These are phyloP conservation scores for Heracleum sosnowskyi DNA, from an alignment of 129 eudicot genomes.

Conservation along the genomic window DNA sequence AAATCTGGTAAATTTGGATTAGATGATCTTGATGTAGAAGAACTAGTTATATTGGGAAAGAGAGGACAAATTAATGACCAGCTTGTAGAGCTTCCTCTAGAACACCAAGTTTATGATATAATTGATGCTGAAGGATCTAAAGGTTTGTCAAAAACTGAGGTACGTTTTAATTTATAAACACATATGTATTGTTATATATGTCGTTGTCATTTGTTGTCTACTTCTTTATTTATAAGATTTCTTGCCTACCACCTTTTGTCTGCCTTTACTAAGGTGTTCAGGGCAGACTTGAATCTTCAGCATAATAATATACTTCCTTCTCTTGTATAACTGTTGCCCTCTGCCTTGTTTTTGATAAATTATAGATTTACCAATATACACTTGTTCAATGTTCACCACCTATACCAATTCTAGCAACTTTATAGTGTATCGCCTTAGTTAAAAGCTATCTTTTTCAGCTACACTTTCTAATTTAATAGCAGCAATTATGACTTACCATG, in stretches of 20 bases:
- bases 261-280: neutral
- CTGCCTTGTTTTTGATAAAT: neutral
- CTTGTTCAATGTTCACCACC: neutral
- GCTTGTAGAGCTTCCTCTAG: constrained; percentile 84
- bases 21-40: constrained; percentile 51
- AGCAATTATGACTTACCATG: neutral
- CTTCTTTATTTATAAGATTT: neutral
- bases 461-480: neutral
- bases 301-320: neutral
- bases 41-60: constrained; percentile 30
- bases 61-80: constrained; percentile 69
- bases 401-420: neutral
- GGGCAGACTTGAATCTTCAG: neutral
- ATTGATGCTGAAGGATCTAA: constrained; percentile 80
- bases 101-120: constrained; percentile 86
- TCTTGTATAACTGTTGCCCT: neutral
- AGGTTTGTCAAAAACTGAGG: constrained; percentile 70
- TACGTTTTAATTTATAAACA: constrained; percentile 13
- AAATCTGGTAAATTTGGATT: constrained; percentile 40
- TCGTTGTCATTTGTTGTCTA: neutral
- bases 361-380: neutral
- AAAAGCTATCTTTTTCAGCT: neutral
- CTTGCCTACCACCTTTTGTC: neutral
- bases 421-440: neutral
- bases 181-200: neutral